Conservation (phyloP, 495 filamentous ascomycete genomes). For the Bathelium albidoporum region DNA sequence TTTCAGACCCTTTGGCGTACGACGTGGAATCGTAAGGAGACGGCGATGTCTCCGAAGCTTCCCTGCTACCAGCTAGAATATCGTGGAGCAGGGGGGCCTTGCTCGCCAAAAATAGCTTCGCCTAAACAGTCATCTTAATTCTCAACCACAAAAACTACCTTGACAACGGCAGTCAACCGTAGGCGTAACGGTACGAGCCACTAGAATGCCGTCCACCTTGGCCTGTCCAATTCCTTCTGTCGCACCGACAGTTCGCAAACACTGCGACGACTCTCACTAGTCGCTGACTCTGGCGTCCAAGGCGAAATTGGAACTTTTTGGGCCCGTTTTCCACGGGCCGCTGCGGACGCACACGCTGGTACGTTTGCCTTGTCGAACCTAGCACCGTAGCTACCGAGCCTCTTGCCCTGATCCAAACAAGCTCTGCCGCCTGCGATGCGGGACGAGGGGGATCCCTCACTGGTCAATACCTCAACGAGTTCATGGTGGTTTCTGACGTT, state of each 20-base stretch:
- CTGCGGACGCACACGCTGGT: not conserved
- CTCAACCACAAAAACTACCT: not conserved
- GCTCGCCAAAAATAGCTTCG: not conserved
- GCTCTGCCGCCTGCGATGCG: not conserved
- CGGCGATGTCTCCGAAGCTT: too few relatives aligned
- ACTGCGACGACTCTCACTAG: not conserved
- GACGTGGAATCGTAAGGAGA: too few relatives aligned
- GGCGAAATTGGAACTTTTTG: not conserved
- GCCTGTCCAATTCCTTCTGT: not conserved
- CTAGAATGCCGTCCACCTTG: not conserved
- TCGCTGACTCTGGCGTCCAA: not conserved
- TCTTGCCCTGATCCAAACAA: not conserved
- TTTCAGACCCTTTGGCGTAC: too few relatives aligned
- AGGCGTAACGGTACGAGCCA: not conserved
- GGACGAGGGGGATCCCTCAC: not conserved
- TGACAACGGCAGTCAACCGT: not conserved
- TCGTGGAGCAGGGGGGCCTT: not conserved
- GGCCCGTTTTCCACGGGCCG: not conserved
- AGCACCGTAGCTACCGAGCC: not conserved
- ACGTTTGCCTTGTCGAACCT: not conserved
- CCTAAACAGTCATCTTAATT: not conserved
- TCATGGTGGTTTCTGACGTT: slow-evolving; percentile 1
- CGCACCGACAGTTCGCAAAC: not conserved
- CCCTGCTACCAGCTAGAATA: not conserved
- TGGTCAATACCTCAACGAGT: not conserved